Conservation (phyloP, 192 early-diverging fungal genomes). For the Coemansia sp. region DNA sequence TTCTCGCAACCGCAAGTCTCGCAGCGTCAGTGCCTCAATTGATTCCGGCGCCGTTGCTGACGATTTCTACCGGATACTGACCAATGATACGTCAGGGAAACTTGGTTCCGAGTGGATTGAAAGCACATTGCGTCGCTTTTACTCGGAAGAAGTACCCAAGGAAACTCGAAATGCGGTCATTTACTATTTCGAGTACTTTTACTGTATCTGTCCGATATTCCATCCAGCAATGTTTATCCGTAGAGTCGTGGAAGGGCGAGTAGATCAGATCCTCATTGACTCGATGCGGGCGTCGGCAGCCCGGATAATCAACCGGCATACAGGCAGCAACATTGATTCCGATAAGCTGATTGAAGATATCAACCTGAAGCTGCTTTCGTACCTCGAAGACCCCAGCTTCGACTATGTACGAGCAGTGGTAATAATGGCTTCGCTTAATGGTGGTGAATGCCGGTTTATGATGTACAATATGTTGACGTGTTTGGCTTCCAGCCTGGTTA, state of each 20-base stretch:
- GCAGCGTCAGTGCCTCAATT: neutral
- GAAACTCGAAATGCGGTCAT: slow-evolving; percentile 32
- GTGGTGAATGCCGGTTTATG: slow-evolving; percentile 40
- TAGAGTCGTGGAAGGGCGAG: slow-evolving; percentile 33
- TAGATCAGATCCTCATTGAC: slow-evolving; percentile 35
- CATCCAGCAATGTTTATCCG: slow-evolving; percentile 40
- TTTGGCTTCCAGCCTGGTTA: slow-evolving; percentile 30
- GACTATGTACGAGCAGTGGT: slow-evolving; percentile 42
- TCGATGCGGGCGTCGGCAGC: slow-evolving; percentile 39
- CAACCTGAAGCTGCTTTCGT: slow-evolving; percentile 21
- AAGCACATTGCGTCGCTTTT: slow-evolving; percentile 33
- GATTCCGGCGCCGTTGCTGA: neutral
- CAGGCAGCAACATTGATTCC: slow-evolving; percentile 29
- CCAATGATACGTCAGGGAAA: neutral
- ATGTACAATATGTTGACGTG: slow-evolving; percentile 41
- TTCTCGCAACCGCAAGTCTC: neutral
- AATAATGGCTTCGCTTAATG: slow-evolving; percentile 32
- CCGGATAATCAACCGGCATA: slow-evolving; percentile 27
- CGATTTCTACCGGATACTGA: slow-evolving; percentile 6
- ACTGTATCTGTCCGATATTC: slow-evolving; percentile 43
- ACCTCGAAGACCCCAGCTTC: slow-evolving; percentile 19
- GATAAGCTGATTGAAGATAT: slow-evolving; percentile 24
- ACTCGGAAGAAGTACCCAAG: slow-evolving; percentile 35
- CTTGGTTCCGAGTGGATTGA: neutral
- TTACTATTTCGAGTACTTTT: slow-evolving; percentile 49